Conservation (phyloP, 2,329 filamentous ascomycete genomes). For the Ophiosphaerella korrae region DNA sequence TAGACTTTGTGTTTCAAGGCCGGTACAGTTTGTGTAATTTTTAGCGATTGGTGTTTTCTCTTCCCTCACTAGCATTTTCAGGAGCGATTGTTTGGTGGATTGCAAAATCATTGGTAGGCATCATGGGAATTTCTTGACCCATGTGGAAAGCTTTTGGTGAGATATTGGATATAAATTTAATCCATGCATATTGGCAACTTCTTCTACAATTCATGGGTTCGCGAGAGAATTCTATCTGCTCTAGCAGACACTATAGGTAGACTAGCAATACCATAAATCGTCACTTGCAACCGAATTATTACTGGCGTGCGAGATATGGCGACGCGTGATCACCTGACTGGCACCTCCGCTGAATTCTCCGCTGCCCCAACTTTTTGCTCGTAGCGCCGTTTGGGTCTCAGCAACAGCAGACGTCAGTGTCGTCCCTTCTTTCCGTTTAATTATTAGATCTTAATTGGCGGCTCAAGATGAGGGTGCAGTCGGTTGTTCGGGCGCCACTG, state of each 20-base stretch:
- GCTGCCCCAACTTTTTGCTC: conserved; percentile 36
- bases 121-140: conserved; percentile 14
- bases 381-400: conserved; percentile 11
- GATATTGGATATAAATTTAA: conserved; percentile 26
- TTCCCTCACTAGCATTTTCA: conserved; percentile 42
- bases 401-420: conserved; percentile 31
- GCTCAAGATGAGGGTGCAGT: conserved; percentile 42
- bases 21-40: conserved; percentile 1
- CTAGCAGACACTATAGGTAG: conserved; percentile 15
- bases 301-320: not conserved
- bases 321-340: conserved; percentile 27
- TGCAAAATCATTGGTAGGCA: conserved; percentile 38
- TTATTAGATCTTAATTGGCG: conserved; percentile 14
- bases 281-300: conserved; percentile 9
- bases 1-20: not conserved
- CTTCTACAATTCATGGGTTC: not conserved
- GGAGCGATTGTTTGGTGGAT: conserved; percentile 39
- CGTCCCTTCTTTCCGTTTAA: conserved; percentile 30
- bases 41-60: conserved; percentile 6
- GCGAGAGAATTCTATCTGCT: not conserved
- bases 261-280: conserved; percentile 17
- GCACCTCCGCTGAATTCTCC: conserved; percentile 26
- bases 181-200: not conserved
- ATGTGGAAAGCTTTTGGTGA: conserved; percentile 10
- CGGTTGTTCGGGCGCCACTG: conserved; percentile 41